A percentile compares a stretch with the other conserved stretches of the same genome.
Evolutionary conservation across 805 yeast species (phyloP).

Genomic region (Candida wancherniae): DNA sequence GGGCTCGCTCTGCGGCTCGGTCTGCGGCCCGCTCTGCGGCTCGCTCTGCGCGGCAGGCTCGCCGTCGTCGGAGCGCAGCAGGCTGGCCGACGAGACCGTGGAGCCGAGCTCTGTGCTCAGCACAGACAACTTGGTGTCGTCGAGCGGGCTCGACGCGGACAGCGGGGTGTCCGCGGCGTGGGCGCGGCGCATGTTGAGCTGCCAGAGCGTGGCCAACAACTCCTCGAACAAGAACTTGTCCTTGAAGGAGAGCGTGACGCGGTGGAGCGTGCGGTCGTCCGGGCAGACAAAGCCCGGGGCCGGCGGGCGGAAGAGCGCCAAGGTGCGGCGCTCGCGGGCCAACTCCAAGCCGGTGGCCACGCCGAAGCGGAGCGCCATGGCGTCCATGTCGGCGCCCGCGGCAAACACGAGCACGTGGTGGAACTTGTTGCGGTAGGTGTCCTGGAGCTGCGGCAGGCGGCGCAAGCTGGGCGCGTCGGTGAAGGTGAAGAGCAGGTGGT

Average conservation of each 20-base stretch:
- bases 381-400: conserved; percentile 3
- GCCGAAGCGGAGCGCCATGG: conserved; percentile 5
- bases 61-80: too few species aligned
- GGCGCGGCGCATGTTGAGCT: too few species aligned
- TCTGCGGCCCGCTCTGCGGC: too few species aligned
- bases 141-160: neutral
- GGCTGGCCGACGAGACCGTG: too few species aligned
- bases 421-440: conserved; percentile 9
- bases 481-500: conserved; percentile 13
- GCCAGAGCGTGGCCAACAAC: conserved; percentile 8
- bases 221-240: conserved; percentile 13
- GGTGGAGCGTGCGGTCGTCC: conserved; percentile 3
- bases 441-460: conserved; percentile 2
- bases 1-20: too few species aligned
- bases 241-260: conserved; percentile 9
- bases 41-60: too few species aligned
- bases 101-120: too few species aligned
- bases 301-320: conserved; percentile 6
- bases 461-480: conserved; percentile 9
- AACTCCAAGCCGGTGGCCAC: conserved; percentile 1
- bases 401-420: conserved; percentile 14
- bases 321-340: conserved; percentile 1
- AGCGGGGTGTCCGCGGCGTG: too few species aligned
- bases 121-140: neutral
- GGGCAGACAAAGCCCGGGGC: neutral